Conservation (phyloP, 2,329 filamentous ascomycete genomes). For the Penicillium sp. region DNA sequence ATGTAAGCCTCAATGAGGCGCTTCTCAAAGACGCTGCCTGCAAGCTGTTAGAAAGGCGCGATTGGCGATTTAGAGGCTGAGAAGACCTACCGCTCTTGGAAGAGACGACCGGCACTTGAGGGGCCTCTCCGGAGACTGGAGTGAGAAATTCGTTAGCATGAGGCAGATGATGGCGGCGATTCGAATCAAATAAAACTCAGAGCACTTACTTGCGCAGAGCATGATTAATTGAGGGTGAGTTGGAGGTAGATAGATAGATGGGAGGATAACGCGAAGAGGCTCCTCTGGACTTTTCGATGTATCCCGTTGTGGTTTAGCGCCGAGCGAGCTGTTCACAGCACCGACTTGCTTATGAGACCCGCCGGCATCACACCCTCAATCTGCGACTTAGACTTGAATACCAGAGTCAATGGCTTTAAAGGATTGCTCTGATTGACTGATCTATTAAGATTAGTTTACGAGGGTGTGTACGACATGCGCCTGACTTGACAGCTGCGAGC, state of each 20-base stretch:
- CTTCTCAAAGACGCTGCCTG: slow-evolving; percentile 90
- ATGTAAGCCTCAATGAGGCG: slow-evolving; percentile 94
- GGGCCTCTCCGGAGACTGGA: slow-evolving; percentile 92
- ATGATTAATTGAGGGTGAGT: slow-evolving; percentile 44
- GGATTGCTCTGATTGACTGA: slow-evolving; percentile 2
- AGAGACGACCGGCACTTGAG: slow-evolving; percentile 91
- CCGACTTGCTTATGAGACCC: not conserved
- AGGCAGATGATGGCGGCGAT: slow-evolving; percentile 13
- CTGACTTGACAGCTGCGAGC: slow-evolving; percentile 15
- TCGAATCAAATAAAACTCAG: not conserved
- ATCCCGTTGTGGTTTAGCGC: slow-evolving; percentile 38
- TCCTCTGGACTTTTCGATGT: slow-evolving; percentile 41
- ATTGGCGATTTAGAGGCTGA: slow-evolving; percentile 16
- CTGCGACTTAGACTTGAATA: not conserved
- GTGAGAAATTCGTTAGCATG: slow-evolving; percentile 23
- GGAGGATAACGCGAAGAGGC: slow-evolving; percentile 34
- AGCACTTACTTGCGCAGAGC: slow-evolving; percentile 65
- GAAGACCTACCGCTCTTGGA: slow-evolving; percentile 78
- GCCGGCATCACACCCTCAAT: not conserved
- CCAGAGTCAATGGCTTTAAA: slow-evolving; percentile 4
- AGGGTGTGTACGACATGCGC: slow-evolving; percentile 10
- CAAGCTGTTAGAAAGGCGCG: slow-evolving; percentile 31
- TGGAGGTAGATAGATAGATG: slow-evolving; percentile 27
- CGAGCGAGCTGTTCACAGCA: slow-evolving; percentile 26
- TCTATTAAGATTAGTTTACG: not conserved